These are phyloP conservation scores for Karstenula rhodostoma DNA, from an alignment of 2,329 filamentous ascomycete species.

Conservation along the genomic window DNA sequence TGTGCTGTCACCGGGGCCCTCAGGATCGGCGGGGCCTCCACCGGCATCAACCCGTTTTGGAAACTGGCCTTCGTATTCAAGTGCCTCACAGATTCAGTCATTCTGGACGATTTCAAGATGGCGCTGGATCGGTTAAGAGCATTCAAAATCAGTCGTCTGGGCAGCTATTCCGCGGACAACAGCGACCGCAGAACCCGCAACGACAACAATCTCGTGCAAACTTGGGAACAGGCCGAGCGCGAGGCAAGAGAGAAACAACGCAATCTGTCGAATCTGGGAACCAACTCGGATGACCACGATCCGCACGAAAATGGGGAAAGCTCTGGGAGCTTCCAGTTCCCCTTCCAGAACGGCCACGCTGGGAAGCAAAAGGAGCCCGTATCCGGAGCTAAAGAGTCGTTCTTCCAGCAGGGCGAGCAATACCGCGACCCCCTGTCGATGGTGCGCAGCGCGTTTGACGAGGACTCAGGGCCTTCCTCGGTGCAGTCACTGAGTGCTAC, in stretches of 20 bases:
- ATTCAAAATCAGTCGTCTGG: conserved; percentile 53
- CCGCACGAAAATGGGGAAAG: not conserved
- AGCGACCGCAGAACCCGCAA: conserved; percentile 44
- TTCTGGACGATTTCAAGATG: conserved; percentile 74
- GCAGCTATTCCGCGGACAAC: conserved; percentile 47
- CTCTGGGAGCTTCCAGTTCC: not conserved
- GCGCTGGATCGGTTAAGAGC: conserved; percentile 57
- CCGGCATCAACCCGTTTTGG: conserved; percentile 73
- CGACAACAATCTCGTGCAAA: conserved; percentile 39
- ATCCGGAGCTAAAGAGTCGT: not conserved
- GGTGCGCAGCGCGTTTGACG: conserved; percentile 8
- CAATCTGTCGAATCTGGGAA: not conserved
- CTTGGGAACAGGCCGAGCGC: conserved; percentile 46
- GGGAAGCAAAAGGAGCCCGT: not conserved
- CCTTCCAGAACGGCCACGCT: not conserved
- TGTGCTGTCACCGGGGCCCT: conserved; percentile 65
- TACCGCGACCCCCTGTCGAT: conserved; percentile 8
- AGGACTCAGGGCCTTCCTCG: conserved; percentile 19
- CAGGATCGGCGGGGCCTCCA: conserved; percentile 52
- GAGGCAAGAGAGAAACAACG: conserved; percentile 28
- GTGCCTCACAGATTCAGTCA: conserved; percentile 71
- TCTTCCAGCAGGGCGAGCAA: conserved; percentile 11
- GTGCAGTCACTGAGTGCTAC: not conserved
- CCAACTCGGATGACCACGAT: conserved; percentile 6
- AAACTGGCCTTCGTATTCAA: conserved; percentile 71